Evolutionary conservation across 2,329 filamentous ascomycete species (phyloP), one percentile per base, ranked within the genome.

Genomic region (Aspergillus tubingensis): DNA sequence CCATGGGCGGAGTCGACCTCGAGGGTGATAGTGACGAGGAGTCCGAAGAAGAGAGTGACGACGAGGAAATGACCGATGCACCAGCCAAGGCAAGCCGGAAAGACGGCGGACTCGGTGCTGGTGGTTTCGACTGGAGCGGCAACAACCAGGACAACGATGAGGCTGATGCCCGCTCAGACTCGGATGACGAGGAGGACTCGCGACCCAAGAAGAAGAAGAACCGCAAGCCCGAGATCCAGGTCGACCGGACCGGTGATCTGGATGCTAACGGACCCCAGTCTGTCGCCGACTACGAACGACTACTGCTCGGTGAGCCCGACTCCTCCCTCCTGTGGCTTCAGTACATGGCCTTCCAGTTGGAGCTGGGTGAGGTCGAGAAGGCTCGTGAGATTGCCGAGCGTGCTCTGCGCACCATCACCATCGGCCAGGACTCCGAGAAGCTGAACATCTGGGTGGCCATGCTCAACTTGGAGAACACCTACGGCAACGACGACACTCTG

Each of bases 331-430:
- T 98, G 27, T 99, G 95, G 95, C 91, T 97, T 57, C 86, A 91
- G 66, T 99, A 99, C 80, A 98, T 99, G 92, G 92, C 93, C n/a
- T 96, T 96, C 84, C 92, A 98, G 78, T 88, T 97, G 76, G 90
- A 96, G 73, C 86, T 96, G 55, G 91, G 91, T 72, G 95, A 99
- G 77, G 83, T 96, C 19, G 87, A 89, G 62, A 95, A 92, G 77
- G 93, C 95, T 11, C 88, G 94, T 52, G 90, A 94, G 66, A 89
- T 97, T 61, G 93, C 92, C 2, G 91, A 97, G 78, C 90, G 95
- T 62, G 95, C 95, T 17, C 85, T 98, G 65, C 88, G 89, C 72
- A 96, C 90, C 15, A 98, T 99, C 80, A 91, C 91, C 76, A 91
- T 96, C 62, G 87, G 91, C 25, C 92, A 97, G 74, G 91, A 96